Base-by-base conservation (phyloP, 2,329 filamentous ascomycete genomes). In the Microascus cirrosus region DNA sequence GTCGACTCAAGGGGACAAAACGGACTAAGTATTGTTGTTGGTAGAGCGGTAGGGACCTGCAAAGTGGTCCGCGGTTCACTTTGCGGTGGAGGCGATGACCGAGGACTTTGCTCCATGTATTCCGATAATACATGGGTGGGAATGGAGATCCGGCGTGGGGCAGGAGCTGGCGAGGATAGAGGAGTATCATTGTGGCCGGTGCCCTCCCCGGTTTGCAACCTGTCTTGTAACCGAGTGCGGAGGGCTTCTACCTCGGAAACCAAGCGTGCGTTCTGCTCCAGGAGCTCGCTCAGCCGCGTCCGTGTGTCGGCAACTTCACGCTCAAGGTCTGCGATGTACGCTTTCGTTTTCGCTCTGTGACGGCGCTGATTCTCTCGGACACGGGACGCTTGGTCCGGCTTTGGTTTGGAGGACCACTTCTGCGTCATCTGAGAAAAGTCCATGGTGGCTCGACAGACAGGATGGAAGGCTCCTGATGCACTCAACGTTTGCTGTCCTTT, bases 281-380 rank as follows among this genome's bases (percentile, higher is more conserved):
- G 39, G 39, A 45, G 15, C 39, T 45, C 39, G 13, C n/a, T 45
- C n/a, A 45, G n/a, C n/a, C 39, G 39, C 5, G 39, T n/a, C 18
- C n/a, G 8, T 34, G 50, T 48, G 28, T 52, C 52, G 3, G 25
- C 53, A 7, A 22, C 36, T 58, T 61, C 36, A 7, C 50, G 45
- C 54, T 68, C 67, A 0, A 69, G 62, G 1, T 60, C 59, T 1
- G 68, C 63, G 28, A 78, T 70, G 42, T 71, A 68, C 42, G 69
- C 67, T 53, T 71, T 73, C 50, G 71, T 69, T 34, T 73, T 67
- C 10, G 75, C 74, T 4, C 77, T 74, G 62, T 80, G 77, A 25
- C 76, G 72, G 45, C 77, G 73, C 63, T 80, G 76, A 61, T 80
- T 80, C 53, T 80, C 73, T n/a, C 76, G 74, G 18, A 77, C 72